phyloP scores from a whole-genome alignment of 768 basidiomycete genomes.

The Xerocomellus chrysenteron region DNA sequence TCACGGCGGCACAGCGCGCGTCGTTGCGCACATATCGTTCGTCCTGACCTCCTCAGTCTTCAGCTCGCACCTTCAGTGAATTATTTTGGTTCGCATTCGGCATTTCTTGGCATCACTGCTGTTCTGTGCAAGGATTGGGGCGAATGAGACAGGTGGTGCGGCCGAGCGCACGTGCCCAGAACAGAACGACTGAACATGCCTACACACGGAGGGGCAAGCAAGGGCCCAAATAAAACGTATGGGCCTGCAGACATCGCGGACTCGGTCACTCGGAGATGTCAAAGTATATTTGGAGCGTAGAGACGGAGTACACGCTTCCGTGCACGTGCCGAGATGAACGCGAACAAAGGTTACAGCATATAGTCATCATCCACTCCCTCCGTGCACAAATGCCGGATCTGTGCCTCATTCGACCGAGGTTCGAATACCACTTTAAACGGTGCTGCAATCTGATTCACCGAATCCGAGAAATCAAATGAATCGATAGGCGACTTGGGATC shows the following conservation, averaged over 20 bases:
- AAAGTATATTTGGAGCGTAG: neutral
- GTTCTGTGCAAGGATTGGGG: no score
- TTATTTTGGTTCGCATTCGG: no score
- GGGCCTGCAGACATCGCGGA: no score
- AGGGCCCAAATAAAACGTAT: no score
- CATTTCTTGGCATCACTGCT: no score
- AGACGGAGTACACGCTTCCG: neutral
- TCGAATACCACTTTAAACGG: slow-evolving; percentile 2
- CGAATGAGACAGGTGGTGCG: no score
- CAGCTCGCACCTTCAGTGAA: no score
- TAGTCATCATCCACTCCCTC: neutral
- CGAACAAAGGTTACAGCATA: neutral
- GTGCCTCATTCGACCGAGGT: neutral
- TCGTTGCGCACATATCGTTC: no score
- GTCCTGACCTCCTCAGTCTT: no score
- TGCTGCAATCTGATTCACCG: neutral
- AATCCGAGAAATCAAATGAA: neutral
- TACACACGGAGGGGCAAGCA: no score
- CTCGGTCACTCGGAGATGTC: neutral
- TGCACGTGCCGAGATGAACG: neutral
- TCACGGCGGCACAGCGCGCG: neutral
- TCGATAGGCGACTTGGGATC: neutral
- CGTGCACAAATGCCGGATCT: neutral
- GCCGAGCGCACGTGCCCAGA: no score
- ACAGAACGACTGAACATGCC: no score